Evolutionary conservation across 2,329 filamentous ascomycete species (phyloP).

Genomic region (Pseudogymnoascus sp.): DNA sequence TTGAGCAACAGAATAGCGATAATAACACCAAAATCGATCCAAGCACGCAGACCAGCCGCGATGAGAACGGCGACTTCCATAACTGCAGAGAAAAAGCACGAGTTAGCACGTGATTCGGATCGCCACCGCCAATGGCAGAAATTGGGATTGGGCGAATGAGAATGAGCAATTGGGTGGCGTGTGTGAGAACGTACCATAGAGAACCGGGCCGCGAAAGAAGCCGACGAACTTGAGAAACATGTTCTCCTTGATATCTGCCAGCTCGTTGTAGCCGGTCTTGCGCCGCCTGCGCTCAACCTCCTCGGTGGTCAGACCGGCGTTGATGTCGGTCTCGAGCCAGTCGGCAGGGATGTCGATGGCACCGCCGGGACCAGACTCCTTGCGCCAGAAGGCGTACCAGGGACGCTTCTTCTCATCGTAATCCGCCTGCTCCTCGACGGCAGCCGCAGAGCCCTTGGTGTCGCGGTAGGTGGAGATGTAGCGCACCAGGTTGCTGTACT

Average conservation of each 20-base stretch:
- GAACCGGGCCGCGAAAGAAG: conserved; percentile 69
- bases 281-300: conserved; percentile 59
- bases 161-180: neutral
- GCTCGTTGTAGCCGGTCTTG: conserved; percentile 62
- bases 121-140: neutral
- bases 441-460: conserved; percentile 41
- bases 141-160: neutral
- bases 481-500: conserved; percentile 57
- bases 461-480: conserved; percentile 61
- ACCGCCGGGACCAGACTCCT: conserved; percentile 28
- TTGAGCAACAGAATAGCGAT: conserved; percentile 68
- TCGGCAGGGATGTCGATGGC: conserved; percentile 47
- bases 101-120: neutral
- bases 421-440: conserved; percentile 34
- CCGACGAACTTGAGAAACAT: conserved; percentile 65
- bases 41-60: conserved; percentile 65
- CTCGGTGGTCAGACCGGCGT: conserved; percentile 47
- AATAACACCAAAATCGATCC: conserved; percentile 72
- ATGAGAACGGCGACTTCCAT: conserved; percentile 71
- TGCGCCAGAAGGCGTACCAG: conserved; percentile 51
- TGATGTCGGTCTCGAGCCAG: conserved; percentile 61
- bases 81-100: conserved; percentile 36
- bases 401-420: conserved; percentile 40
- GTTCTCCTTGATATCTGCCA: conserved; percentile 67
- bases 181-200: conserved; percentile 58